Evolutionary conservation across 768 basidiomycete species (phyloP).

Genomic region (Leccinum broughii): DNA sequence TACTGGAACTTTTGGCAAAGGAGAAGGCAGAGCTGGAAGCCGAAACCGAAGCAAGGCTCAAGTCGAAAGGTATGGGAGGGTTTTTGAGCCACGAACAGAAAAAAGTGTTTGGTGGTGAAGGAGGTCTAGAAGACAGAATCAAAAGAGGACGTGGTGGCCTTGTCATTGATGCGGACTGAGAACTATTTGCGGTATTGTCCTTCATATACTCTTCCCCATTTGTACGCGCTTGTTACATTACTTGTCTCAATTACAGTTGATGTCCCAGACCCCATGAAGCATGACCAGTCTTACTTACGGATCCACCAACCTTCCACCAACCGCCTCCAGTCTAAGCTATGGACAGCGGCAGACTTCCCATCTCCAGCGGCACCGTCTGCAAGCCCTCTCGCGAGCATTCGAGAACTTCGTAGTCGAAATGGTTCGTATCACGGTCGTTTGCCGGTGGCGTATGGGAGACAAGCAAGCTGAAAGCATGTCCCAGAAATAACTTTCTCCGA

Average conservation of each 20-base stretch:
- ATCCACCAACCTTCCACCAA: neutral
- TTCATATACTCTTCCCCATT: neutral
- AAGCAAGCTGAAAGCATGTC: neutral
- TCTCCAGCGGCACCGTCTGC: neutral
- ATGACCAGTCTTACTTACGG: neutral
- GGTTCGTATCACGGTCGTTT: neutral
- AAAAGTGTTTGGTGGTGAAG: conserved; percentile 76
- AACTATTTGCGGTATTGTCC: conserved; percentile 3
- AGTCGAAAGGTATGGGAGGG: conserved; percentile 74
- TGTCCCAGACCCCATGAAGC: conserved; percentile 1
- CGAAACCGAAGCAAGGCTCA: conserved; percentile 65
- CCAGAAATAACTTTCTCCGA: neutral
- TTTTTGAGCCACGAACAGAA: conserved; percentile 86
- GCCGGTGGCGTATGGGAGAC: neutral
- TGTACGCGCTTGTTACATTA: conserved; percentile 13
- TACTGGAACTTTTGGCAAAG: conserved; percentile 66
- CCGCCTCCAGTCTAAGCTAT: neutral
- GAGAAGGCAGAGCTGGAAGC: conserved; percentile 78
- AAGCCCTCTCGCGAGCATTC: neutral
- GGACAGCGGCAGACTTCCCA: neutral
- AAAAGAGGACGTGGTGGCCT: conserved; percentile 69
- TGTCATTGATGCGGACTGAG: conserved; percentile 52
- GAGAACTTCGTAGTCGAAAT: neutral
- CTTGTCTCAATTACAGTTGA: neutral
- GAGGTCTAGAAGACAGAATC: conserved; percentile 79